Base-by-base conservation (phyloP, 768 basidiomycete species). In the Lactarius sp. region DNA sequence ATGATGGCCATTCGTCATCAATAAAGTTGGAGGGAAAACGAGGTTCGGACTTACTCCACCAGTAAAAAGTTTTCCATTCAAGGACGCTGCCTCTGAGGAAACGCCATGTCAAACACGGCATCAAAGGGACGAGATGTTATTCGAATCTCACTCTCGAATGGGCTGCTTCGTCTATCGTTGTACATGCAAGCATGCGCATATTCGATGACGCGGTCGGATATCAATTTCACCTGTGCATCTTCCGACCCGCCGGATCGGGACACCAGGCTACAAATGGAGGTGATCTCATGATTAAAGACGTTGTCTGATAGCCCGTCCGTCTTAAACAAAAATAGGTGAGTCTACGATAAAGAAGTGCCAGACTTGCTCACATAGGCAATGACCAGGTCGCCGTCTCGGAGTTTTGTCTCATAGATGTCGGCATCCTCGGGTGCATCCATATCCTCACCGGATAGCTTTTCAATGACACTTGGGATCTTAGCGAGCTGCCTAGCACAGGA, bases 151-250 rank as follows among this genome's bases (percentile, higher is more conserved):
- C 87, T 81, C 74, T 90, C 85, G 68, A 92, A 93, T 2, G 91
- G 91, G 72, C 86, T 89, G 36, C 82, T 78, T 68, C 85, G 77
- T 59, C 75, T 79, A 65, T 80, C 81, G 70, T 83, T 85, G 64
- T 74, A 76, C 91, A 93, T 92, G 71, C 87, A 90, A 33, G 77
- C 73, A 63, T 78, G 79, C 3, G 91, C 82, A 69, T 88, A 87
- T 39, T 86, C 80, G 3, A 92, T 83, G 55, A 91, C 77, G 22
- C 84, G 81, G 69, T 91, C 84, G 7, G 91, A 87, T 73, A 93
- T 86, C 14, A 75, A 75, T 70, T 91, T 85, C 2, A 85, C 87
- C 70, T 85, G 83, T 37, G 77, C 73, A 42, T 82, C 81, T 65
- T 90, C 89, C 1, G 83, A 69, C 4, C 39, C 67, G 44, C 61